These are phyloP conservation scores for Tulasnella sp. DNA, from an alignment of 768 basidiomycete species.

Conservation along the genomic window DNA sequence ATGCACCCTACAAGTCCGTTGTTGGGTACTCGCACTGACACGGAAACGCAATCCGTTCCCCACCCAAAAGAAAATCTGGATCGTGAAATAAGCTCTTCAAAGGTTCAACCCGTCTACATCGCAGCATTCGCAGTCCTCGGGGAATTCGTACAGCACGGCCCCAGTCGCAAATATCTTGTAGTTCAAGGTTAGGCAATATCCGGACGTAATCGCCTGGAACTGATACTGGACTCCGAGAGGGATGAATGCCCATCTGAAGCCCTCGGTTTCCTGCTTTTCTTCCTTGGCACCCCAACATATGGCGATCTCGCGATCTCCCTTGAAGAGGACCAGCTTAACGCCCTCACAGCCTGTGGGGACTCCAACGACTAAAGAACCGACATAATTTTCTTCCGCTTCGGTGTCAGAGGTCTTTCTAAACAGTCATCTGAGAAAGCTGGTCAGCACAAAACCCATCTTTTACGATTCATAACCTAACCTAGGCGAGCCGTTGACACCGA, in stretches of 20 bases:
- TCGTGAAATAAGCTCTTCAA: background rate
- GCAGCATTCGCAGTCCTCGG: background rate
- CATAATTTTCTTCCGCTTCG: slow-evolving; percentile 50
- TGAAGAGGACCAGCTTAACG: slow-evolving; percentile 49
- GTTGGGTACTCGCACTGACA: background rate
- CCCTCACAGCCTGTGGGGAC: slow-evolving; percentile 55
- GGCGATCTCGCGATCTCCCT: slow-evolving; percentile 26
- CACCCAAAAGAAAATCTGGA: background rate
- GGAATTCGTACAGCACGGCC: slow-evolving; percentile 7
- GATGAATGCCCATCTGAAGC: slow-evolving; percentile 50
- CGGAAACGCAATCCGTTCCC: background rate
- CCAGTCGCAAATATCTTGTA: slow-evolving; percentile 38
- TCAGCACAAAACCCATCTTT: too few species aligned
- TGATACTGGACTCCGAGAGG: slow-evolving; percentile 54
- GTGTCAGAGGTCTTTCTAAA: slow-evolving; percentile 59
- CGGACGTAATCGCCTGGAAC: slow-evolving; percentile 48
- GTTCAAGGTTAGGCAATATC: slow-evolving; percentile 52
- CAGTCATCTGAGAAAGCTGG: slow-evolving; percentile 44
- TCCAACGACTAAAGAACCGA: slow-evolving; percentile 57
- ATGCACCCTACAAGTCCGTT: background rate
- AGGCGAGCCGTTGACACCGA: background rate
- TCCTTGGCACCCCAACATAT: background rate
- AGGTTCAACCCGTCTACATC: background rate
- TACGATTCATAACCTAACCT: background rate
- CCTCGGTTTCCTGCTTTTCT: background rate